Base-by-base conservation (phyloP, 352 stramenopile species). In the Globisporangium acanthophoron region DNA sequence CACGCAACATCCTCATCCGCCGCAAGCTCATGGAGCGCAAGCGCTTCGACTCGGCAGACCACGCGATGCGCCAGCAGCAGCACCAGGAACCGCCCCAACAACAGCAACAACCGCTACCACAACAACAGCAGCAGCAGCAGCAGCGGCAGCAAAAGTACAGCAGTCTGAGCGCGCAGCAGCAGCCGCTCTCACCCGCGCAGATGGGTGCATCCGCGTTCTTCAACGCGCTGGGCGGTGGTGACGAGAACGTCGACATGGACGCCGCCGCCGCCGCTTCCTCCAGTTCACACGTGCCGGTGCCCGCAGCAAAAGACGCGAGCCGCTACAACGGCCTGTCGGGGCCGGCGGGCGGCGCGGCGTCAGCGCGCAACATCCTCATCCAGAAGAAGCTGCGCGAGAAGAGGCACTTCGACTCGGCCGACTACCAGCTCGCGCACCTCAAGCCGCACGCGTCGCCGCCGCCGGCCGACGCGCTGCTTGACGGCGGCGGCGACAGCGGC, bases 21-120 rank as follows among this genome's bases (percentile, higher is more conserved):
- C 74, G 78, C 49, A 88, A 88, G 49, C 69, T 94, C 21, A 71
- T 59, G 24, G 85, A 94, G 58, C 70, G 78, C 56, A 94, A 92
- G 63, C 81, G 77, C 5, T 94, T 89, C 58, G 85, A 94, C 70
- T 94, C 85, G 58, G 85, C 85, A 4, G 85, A 94, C 64, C 82
- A 94, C 49, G 80, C 81, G 33, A 88, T 94, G 74, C 41, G 46
- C 31, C 24, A 46, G 24, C 24, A 31, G 5, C 79, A 84, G 51
- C 78, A 86, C 56, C 47, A 37, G 6, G 33, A 37, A 11, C 33
- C 9, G 33, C 33, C 5, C 0, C 33, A 57, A 61, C 60, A 51
- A 62, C 59, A 45, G 47, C 68, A 59, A 33, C 62, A 43, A 18
- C 63, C 56, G 21, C 56, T 44, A 37, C 52, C 53, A 46, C 61